Evolutionary conservation across 129 eudicot species (phyloP).

Genomic region (Flaveria linearis): DNA sequence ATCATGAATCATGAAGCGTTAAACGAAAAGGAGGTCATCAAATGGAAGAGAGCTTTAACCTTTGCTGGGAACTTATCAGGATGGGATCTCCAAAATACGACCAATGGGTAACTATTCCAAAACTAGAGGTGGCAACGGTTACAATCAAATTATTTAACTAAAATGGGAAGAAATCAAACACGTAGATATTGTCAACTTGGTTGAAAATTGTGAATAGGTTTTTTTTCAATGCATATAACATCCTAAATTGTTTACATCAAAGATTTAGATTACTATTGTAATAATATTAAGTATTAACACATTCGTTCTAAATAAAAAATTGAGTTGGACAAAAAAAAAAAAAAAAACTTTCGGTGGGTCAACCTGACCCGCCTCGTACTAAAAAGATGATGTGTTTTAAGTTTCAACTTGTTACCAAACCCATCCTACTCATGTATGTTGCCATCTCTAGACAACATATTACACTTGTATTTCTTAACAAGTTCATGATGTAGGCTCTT

Average conservation of each 20-base stretch:
- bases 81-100: slow-evolving; percentile 36
- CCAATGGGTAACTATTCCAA: slow-evolving; percentile 22
- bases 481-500: slow-evolving; percentile 13
- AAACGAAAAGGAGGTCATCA: slow-evolving; percentile 19
- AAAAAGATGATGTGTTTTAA: no score
- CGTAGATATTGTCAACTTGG: neutral
- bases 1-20: slow-evolving; percentile 26
- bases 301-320: neutral
- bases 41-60: slow-evolving; percentile 35
- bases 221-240: neutral
- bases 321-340: neutral
- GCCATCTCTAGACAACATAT: slow-evolving; percentile 1
- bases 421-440: neutral
- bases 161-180: neutral
- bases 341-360: neutral
- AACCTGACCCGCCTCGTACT: neutral
- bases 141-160: neutral
- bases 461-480: slow-evolving; percentile 9
- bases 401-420: neutral
- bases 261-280: neutral
- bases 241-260: neutral
- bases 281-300: neutral
- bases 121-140: neutral
- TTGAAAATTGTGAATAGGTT: neutral
- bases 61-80: slow-evolving; percentile 34